Evolutionary conservation across 306 rosid genomes (phyloP), one percentile per base, ranked within the genome.

Genomic region (Rosa lucieae): DNA sequence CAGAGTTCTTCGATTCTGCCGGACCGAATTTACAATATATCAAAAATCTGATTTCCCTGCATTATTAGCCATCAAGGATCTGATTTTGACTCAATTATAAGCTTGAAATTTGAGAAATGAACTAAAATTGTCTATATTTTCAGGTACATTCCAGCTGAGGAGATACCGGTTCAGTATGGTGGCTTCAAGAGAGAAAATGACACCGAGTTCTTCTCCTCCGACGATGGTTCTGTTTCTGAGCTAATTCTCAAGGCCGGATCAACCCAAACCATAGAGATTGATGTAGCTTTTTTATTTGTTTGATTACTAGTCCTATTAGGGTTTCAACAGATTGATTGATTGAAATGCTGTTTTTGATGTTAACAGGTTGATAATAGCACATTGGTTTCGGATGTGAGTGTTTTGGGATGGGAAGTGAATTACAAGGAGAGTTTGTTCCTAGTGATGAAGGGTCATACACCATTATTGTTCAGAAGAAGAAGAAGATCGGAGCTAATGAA

Each of bases 181-280:
- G 89, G 89, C 23, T 84, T 86, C 79, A 86, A 83, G 69, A 81
- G 87, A 56, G 87, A 83, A 5, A 21, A 84, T 51, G 87, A 86
- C 65, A 15, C 4, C 0, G 87, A 83, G 40, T 83, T 86, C 75
- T 83, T 86, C 72, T 83, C 82, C 11, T 3, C 77, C 0, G 87
- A 78, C 7, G 79, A 81, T 29, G 74, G 78, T 44, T 59, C 85
- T 32, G 85, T 83, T 75, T 77, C 85, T 0, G 87, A 86, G 48
- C 70, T 86, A 29, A 26, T 49, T 48, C 70, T 86, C 51, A 86
- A 72, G 83, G 83, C 89, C 0, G 87, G 87, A 15, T 47, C 79
- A 5, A 71, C 81, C 2, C 74, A 75, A 42, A 75, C 85, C 85
- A 75, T 86, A 14, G 87, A 86, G 76, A 70, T 86, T 10, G 85